Conservation (phyloP, 495 filamentous ascomycete species). For the Talaromyces nanjingensis region DNA sequence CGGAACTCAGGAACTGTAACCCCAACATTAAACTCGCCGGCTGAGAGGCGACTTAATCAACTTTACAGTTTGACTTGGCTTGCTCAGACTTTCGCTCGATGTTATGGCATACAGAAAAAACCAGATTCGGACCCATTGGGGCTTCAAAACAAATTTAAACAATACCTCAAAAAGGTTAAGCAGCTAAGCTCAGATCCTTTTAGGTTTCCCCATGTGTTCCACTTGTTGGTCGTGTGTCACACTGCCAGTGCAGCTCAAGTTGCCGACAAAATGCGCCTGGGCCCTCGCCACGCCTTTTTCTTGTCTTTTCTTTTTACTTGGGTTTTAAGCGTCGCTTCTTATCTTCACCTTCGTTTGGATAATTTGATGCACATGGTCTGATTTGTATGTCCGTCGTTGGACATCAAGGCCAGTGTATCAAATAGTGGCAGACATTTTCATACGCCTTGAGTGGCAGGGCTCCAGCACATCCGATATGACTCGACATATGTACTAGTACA, state of each 20-base stretch:
- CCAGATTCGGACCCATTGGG: not conserved
- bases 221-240: not conserved
- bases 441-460: not conserved
- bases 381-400: not conserved
- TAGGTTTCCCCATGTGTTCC: not conserved
- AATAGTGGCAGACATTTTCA: not conserved
- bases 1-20: not conserved
- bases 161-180: not conserved
- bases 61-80: not conserved
- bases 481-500: not conserved
- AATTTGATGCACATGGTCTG: not conserved
- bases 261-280: conserved; percentile 7
- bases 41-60: not conserved
- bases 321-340: not conserved
- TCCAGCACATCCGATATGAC: not conserved
- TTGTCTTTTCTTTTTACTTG: not conserved
- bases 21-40: not conserved
- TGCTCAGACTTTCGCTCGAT: not conserved
- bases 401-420: not conserved
- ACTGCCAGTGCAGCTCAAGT: not conserved
- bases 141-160: not conserved
- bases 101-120: not conserved
- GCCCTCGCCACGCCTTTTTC: not conserved
- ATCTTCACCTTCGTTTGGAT: not conserved
- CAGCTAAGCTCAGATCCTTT: not conserved